Evolutionary conservation across 129 eudicot species (phyloP).

Genomic region (Chrysanthemum seticuspe): DNA sequence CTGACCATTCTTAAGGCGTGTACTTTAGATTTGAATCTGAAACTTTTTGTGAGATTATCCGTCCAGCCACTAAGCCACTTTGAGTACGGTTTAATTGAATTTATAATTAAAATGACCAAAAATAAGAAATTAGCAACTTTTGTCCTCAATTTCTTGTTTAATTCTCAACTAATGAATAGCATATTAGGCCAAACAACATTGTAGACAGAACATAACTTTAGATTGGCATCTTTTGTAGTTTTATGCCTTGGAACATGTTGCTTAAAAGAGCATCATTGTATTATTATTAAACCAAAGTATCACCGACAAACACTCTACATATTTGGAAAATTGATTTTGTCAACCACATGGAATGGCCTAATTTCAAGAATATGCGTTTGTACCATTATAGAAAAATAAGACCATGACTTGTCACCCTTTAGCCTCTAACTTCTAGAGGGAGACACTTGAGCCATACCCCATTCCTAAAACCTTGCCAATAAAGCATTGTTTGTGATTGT

Average conservation of each 20-base stretch:
- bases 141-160: no score
- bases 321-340: constrained; percentile 3
- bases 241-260: neutral
- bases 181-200: constrained; percentile 1
- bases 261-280: neutral
- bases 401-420: constrained; percentile 29
- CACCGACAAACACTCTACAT: constrained; percentile 2
- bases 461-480: neutral
- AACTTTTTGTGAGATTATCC: no score
- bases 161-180: neutral
- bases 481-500: constrained; percentile 4
- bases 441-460: constrained; percentile 10
- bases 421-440: constrained; percentile 16
- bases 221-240: neutral
- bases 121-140: neutral
- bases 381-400: constrained; percentile 19
- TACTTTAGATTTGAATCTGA: no score
- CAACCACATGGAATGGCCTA: constrained; percentile 18
- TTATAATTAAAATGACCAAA: neutral
- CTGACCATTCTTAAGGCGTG: no score
- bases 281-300: neutral
- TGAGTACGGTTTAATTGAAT: neutral
- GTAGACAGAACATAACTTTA: neutral
- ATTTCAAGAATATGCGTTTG: constrained; percentile 27
- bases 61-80: no score